Conservation (phyloP, 2,329 filamentous ascomycete genomes). For the Stylonectria norvegica region DNA sequence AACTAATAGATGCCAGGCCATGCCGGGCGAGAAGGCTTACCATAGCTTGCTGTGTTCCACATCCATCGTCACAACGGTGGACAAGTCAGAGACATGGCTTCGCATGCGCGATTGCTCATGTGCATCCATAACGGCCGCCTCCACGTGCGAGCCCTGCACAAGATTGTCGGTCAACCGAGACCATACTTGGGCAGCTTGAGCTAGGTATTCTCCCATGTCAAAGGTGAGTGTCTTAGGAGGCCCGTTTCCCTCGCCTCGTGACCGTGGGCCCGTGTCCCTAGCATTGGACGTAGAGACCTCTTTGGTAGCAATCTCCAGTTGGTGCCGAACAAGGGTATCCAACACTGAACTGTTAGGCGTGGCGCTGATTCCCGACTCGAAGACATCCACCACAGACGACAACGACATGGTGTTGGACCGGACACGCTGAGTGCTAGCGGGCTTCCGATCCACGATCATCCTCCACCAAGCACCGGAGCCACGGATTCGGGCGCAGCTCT, state of each 20-base stretch:
- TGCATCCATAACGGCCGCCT: slow-evolving; percentile 25
- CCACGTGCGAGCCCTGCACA: slow-evolving; percentile 32
- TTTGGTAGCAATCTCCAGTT: slow-evolving; percentile 25
- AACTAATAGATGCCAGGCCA: too few species aligned
- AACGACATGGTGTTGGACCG: slow-evolving; percentile 24
- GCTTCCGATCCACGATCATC: slow-evolving; percentile 9
- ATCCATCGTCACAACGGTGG: slow-evolving; percentile 30
- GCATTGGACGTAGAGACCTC: slow-evolving; percentile 24
- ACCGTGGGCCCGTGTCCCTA: slow-evolving; percentile 9
- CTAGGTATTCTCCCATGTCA: slow-evolving; percentile 36
- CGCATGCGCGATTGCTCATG: slow-evolving; percentile 25
- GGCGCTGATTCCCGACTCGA: slow-evolving; percentile 28
- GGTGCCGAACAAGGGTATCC: slow-evolving; percentile 27
- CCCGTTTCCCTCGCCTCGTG: too few species aligned
- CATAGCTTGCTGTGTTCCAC: slow-evolving; percentile 32
- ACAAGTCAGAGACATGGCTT: slow-evolving; percentile 29
- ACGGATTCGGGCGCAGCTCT: slow-evolving; percentile 11
- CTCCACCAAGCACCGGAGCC: slow-evolving; percentile 8
- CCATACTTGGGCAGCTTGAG: slow-evolving; percentile 33
- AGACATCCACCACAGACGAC: slow-evolving; percentile 26
- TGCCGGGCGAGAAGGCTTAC: slow-evolving; percentile 26
- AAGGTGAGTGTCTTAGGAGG: slow-evolving; percentile 29
- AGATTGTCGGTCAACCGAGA: slow-evolving; percentile 33
- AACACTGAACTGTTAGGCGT: slow-evolving; percentile 17
- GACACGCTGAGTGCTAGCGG: slow-evolving; percentile 12